These are phyloP conservation scores for Auriscalpium microsporum DNA, from an alignment of 768 basidiomycete genomes.

Conservation along the genomic window DNA sequence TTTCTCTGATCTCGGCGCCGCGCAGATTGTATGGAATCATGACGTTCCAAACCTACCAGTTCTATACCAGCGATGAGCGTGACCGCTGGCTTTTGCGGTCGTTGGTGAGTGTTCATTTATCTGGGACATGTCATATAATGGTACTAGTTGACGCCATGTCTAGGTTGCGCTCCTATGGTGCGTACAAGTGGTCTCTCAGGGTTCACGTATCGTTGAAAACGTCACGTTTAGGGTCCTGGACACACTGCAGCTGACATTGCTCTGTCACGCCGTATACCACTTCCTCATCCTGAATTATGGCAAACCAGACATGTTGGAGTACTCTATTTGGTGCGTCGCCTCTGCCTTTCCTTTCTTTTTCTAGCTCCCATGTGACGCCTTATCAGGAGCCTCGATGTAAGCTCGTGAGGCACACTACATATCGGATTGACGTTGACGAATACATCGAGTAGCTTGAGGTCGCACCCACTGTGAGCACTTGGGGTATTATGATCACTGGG, in stretches of 20 bases:
- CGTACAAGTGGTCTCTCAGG: neutral
- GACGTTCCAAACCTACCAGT: neutral
- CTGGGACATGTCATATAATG: neutral
- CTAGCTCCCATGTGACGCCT: too few species aligned
- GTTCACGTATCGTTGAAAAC: neutral
- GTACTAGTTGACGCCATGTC: neutral
- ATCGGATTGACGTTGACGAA: neutral
- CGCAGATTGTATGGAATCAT: constrained; percentile 3
- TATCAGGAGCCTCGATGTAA: constrained; percentile 2
- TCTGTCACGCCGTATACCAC: neutral
- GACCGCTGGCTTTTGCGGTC: neutral
- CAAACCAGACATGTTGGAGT: neutral
- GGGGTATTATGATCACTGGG: too few species aligned
- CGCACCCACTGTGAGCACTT: neutral
- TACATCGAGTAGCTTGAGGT: constrained; percentile 1
- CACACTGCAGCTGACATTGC: constrained; percentile 1
- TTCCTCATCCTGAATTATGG: neutral
- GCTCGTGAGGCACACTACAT: neutral
- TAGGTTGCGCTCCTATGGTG: neutral
- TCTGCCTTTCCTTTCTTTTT: neutral
- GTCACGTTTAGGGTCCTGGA: neutral
- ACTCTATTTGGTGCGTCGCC: neutral
- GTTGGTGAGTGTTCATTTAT: neutral
- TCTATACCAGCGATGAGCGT: neutral
- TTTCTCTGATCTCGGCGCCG: neutral